Evolutionary conservation across 2,329 filamentous ascomycete genomes (phyloP), one percentile per base, ranked within the genome.

Genomic region (Fusarium paranaense): DNA sequence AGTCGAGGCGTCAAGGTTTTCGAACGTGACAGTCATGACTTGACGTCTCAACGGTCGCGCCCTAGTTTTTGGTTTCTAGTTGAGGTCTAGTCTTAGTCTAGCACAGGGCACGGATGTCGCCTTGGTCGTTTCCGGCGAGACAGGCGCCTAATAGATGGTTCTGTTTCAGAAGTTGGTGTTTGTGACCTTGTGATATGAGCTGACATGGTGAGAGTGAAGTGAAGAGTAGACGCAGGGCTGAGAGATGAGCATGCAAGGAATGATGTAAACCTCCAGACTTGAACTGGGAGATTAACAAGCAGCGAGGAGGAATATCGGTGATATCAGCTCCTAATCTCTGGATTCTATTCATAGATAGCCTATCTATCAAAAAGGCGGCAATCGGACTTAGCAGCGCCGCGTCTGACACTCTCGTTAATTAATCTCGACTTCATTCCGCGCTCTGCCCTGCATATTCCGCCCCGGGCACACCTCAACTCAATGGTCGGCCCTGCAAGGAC

Each of bases 1-100:
- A 35, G 62, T 45, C 45, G 70, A 72, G 71, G 71, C 71, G 71
- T 70, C 65, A 47, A 68, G 63, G 40, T 59, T 62, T 30, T 30
- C 18, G 40, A 57, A 61, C 54, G 60, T 72, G 35, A 63, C n/a
- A 25, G 20, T 42, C 47, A 42, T 42, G 42, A 32, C 14, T 22
- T 45, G 66, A 63, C 60, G 18, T n/a, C 47, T 62, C 60, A 20
- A 62, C 35, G 64, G 45, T 42, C 66, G 25, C 52, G 27, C 38
- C 22, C 33, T 37, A 40, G 58, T 67, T 42, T 42, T 22, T 56
- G 45, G 50, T 32, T 33, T 56, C 35, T 58, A 27, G 33, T 50
- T 50, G 16, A n/a, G 25, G 22, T 52, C 47, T 52, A 52, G 47
- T 52, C 25, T n/a, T 58, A 10, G 47, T 52, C 47, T 52, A 52